phyloP scores from a whole-genome alignment of 2,329 filamentous ascomycete species.

The Monilinia vaccinii-corymbosi region DNA sequence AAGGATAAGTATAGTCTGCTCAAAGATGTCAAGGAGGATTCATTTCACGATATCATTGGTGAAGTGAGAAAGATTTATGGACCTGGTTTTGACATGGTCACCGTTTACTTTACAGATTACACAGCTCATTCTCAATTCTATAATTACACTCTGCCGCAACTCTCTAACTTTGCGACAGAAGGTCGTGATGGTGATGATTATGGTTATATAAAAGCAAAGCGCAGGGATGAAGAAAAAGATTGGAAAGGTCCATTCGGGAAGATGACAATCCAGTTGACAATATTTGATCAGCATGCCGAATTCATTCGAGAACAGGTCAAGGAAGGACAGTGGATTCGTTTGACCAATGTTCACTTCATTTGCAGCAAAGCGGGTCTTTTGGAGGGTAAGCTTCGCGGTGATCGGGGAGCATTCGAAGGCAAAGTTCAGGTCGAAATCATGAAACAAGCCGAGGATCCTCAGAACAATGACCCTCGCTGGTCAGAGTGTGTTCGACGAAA shows the following conservation, averaged over 20 bases:
- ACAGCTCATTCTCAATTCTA: slow-evolving; percentile 61
- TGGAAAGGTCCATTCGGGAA: slow-evolving; percentile 73
- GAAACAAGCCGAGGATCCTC: slow-evolving; percentile 32
- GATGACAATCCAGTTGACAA: slow-evolving; percentile 59
- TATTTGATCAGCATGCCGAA: slow-evolving; percentile 58
- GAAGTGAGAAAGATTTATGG: slow-evolving; percentile 55
- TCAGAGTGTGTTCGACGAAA: slow-evolving; percentile 55
- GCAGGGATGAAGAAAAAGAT: slow-evolving; percentile 27
- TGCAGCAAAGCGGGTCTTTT: slow-evolving; percentile 43
- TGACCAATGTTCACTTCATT: slow-evolving; percentile 68
- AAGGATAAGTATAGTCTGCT: slow-evolving; percentile 55
- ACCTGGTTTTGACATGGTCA: slow-evolving; percentile 38
- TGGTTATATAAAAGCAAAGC: slow-evolving; percentile 39
- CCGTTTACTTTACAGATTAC: slow-evolving; percentile 75
- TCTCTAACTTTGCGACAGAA: slow-evolving; percentile 22
- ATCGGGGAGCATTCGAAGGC: slow-evolving; percentile 37
- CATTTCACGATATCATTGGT: slow-evolving; percentile 61
- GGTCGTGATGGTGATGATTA: slow-evolving; percentile 44
- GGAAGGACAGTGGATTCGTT: slow-evolving; percentile 50
- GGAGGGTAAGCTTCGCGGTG: slow-evolving; percentile 63
- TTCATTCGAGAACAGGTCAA: slow-evolving; percentile 48
- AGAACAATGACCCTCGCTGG: slow-evolving; percentile 39
- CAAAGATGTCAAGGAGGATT: slow-evolving; percentile 45
- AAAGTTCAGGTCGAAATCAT: slow-evolving; percentile 52
- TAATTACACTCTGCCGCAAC: slow-evolving; percentile 28